Base-by-base conservation (phyloP, 768 basidiomycete genomes). In the Crucibulum laeve region DNA sequence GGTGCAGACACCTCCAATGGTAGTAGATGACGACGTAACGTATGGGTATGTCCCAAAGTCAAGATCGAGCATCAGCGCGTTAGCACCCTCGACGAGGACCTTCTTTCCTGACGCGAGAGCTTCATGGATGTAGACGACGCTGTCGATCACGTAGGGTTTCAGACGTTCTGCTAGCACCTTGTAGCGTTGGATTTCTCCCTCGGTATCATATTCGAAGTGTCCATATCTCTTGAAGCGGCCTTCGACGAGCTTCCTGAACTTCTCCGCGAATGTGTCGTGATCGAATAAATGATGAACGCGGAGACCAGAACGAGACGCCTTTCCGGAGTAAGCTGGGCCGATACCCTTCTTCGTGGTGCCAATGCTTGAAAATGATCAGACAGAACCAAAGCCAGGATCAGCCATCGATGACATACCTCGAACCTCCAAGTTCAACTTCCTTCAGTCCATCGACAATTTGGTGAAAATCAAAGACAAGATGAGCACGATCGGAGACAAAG, bases 401-500 rank as follows among this genome's bases (percentile, higher is more conserved):
- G 17, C 6, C 32, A 35, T 25, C 35, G 22, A 8, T 5, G 15
- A 50, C 53, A 25, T 52, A 84, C 84, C 85, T 89, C 1, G 82
- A 84, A 6, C 91, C 89, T 18, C 96, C 96, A 18, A 98, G 79
- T 62, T 98, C 96, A 28, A 92, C 91, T 63, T 99, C 96, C 63
- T 98, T 99, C 57, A 99, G 70, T 4, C 96, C 96, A 59, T 99
- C 96, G 22, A 98, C 96, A 57, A 98, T 97, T 70, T 99, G 96
- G 67, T 99, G 96, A 64, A 99, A 98, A 61, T 98, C 96, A 58
- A 99, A 93, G 25, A 99, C 96, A 48, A 99, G 83, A 50, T 95
- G 91, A 3, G 96, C 91, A 50, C 96, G 85, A 67, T 98, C 93
- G 19, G 95, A 98, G 53, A 99, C 75, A 61, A 96, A 87, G 15